Evolutionary conservation across 2,329 filamentous ascomycete genomes (phyloP), one percentile per base, ranked within the genome.

Genomic region (Dryadomyces quercus-mongolicae): DNA sequence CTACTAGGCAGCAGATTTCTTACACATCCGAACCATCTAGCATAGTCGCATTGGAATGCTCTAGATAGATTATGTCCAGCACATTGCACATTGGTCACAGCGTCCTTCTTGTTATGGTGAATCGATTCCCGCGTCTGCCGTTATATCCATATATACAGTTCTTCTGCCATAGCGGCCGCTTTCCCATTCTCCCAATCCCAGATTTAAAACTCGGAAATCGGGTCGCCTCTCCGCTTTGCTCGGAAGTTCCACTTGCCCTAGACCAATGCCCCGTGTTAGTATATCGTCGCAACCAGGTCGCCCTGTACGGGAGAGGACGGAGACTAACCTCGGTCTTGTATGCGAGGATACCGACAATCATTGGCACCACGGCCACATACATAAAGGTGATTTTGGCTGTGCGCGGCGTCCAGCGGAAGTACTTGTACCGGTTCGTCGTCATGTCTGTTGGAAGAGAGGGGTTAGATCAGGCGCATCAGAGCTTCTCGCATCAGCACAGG

Each of bases 361-460:
- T 69, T 8, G 93, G 93, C 46, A 96, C 79, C 53, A 84, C 73
- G 38, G 83, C 73, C 56, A 86, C 78, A 70, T 92, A 96, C 60
- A 85, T 75, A 66, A 96, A 81, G 5, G 85, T 84, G 64, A 96
- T 70, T 73, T 81, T 82, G 34, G 88, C 89, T 48, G 89, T 95
- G 65, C 86, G 79, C 52, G 82, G 80, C 40, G 86, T 97, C 88
- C 89, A 97, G 70, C 89, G 81, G 80, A 97, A 98, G 80, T 88
- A 95, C 73, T 89, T 89, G 80, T 91, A 85, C 61, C 93, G 86
- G 75, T 88, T 89, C 65, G 80, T 75, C 65, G 79, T 81, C 82
- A 96, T 87, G 68, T 86, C 91, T 95, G 64, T 53, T 44, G 1
- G 21, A n/a, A 31, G 13, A 44, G 42, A 44, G 13, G 5, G 42